A percentile compares a stretch with the other conserved stretches of the same genome.
Evolutionary conservation across 1,284 basidiomycete species (phyloP).

Genomic region (Meripilus lineatus): DNA sequence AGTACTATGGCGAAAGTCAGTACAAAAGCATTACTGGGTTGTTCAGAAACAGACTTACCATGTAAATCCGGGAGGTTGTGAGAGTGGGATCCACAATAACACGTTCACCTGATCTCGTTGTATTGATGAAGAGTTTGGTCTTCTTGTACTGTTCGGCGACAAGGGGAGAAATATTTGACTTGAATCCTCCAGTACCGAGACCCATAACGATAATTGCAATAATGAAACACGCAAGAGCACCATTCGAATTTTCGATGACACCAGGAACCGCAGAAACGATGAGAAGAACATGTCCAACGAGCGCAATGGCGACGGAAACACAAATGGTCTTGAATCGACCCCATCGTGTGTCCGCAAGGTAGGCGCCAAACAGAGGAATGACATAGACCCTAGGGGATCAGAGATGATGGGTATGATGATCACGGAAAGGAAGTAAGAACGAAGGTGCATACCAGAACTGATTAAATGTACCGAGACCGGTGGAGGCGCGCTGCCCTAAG

Average conservation of each 20-base stretch:
- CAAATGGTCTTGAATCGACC: constrained; percentile 75
- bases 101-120: constrained; percentile 59
- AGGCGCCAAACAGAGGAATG: constrained; percentile 62
- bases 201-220: constrained; percentile 67
- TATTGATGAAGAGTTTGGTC: constrained; percentile 50
- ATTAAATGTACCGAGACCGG: constrained; percentile 65
- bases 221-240: constrained; percentile 58
- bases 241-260: constrained; percentile 54
- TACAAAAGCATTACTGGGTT: background rate
- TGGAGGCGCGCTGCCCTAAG: constrained; percentile 59
- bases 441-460: constrained; percentile 44
- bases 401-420: constrained; percentile 7
- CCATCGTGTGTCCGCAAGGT: constrained; percentile 70
- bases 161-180: constrained; percentile 75
- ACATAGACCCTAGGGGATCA: constrained; percentile 42
- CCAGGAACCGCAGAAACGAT: constrained; percentile 69
- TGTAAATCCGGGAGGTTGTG: constrained; percentile 70
- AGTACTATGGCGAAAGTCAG: constrained; percentile 42
- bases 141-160: constrained; percentile 74
- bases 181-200: constrained; percentile 72
- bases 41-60: constrained; percentile 36
- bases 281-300: constrained; percentile 72
- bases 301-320: constrained; percentile 47
- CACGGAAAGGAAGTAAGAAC: background rate
- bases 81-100: constrained; percentile 79